phyloP scores from a whole-genome alignment of 2,329 filamentous ascomycete genomes.

The Alternaria triticina region DNA sequence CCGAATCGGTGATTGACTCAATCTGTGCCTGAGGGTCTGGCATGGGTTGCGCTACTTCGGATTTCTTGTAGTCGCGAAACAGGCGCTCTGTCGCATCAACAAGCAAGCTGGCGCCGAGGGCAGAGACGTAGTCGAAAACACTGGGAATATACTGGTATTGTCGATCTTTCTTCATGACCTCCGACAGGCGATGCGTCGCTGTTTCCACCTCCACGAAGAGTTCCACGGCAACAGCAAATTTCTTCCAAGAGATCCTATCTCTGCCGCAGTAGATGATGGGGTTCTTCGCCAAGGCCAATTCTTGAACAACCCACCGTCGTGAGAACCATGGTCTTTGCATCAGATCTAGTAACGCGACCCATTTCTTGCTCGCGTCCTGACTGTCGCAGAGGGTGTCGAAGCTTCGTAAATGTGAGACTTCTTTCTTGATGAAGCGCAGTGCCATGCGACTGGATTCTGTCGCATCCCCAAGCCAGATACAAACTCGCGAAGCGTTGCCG shows the following conservation, averaged over 20 bases:
- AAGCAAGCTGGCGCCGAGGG: not conserved
- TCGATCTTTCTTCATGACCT: not conserved
- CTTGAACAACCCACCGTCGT: not conserved
- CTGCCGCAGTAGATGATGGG: not conserved
- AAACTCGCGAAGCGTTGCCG: not conserved
- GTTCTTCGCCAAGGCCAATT: not conserved
- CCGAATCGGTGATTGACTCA: not conserved
- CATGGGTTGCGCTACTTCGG: not conserved
- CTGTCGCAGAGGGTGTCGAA: not conserved
- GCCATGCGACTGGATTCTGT: not conserved
- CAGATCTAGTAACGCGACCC: not conserved
- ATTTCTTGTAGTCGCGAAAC: not conserved
- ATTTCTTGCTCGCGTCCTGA: not conserved
- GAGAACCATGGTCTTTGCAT: not conserved
- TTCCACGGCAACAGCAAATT: not conserved
- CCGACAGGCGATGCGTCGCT: not conserved
- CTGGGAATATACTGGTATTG: not conserved
- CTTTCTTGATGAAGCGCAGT: not conserved
- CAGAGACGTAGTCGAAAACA: not conserved
- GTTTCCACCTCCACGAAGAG: not conserved
- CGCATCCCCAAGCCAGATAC: not conserved
- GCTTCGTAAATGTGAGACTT: not conserved
- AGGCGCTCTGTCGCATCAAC: not conserved
- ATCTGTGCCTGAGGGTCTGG: not conserved
- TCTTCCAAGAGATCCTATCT: not conserved